These are phyloP conservation scores for Amborella trichopoda DNA, from an alignment of 164 flowering plant genomes.

Conservation along the genomic window DNA sequence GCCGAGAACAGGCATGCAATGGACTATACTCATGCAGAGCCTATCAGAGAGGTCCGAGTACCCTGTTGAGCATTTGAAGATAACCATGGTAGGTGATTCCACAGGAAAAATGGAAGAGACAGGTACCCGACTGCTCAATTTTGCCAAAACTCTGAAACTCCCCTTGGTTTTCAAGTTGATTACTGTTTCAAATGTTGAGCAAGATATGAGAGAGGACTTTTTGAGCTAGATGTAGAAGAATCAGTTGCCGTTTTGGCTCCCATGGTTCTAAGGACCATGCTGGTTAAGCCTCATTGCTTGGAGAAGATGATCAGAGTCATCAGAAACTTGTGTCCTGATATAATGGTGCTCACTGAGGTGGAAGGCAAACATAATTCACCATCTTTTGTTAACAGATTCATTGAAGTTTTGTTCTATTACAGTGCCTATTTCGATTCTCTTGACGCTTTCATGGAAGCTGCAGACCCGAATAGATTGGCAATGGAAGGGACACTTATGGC, in stretches of 20 bases:
- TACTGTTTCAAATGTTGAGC: slow-evolving; percentile 21
- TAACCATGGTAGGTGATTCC: slow-evolving; percentile 26
- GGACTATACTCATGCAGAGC: slow-evolving; percentile 41
- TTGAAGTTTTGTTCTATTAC: slow-evolving; percentile 45
- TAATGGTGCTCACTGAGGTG: slow-evolving; percentile 34
- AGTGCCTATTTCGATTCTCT: slow-evolving; percentile 35
- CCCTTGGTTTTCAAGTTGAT: slow-evolving; percentile 23
- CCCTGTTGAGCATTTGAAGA: slow-evolving; percentile 33
- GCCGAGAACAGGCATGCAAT: slow-evolving; percentile 27
- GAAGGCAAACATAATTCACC: slow-evolving; percentile 46
- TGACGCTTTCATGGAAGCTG: slow-evolving; percentile 23
- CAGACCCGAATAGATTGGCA: slow-evolving; percentile 15
- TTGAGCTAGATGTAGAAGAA: slow-evolving; percentile 33
- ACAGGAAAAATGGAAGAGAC: slow-evolving; percentile 16
- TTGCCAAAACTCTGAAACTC: slow-evolving; percentile 23
- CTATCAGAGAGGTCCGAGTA: slow-evolving; percentile 13
- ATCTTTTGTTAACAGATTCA: no score
- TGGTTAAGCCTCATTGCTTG: slow-evolving; percentile 12
- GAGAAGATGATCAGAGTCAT: slow-evolving; percentile 33
- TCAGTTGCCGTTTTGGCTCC: slow-evolving; percentile 22
- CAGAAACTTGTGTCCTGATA: slow-evolving; percentile 24
- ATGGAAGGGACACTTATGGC: slow-evolving; percentile 18
- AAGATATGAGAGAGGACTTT: slow-evolving; percentile 23
- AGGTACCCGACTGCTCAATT: slow-evolving; percentile 19
- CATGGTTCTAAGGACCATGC: slow-evolving; percentile 8